Percentiles rank a stretch among this genome's conserved stretches.
Conservation (phyloP, 768 basidiomycete species). For the Multifurca ochricompacta region DNA sequence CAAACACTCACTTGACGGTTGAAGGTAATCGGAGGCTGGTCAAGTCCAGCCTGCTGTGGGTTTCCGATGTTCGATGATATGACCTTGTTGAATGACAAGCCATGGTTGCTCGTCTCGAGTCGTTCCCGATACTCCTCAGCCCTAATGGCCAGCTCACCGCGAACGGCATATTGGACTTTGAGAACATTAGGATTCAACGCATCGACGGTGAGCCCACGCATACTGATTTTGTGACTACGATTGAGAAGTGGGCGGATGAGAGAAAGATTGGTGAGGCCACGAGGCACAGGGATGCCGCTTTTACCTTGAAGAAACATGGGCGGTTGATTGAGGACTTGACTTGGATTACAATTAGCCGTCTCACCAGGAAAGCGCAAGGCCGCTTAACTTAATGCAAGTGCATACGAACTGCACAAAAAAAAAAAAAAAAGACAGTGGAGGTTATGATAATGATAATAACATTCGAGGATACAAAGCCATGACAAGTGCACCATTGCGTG, state of each 20-base stretch:
- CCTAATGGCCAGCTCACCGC: constrained; percentile 93
- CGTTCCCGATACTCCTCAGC: constrained; percentile 74
- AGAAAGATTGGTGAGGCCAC: background rate
- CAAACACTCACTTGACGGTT: constrained; percentile 67
- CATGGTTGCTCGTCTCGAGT: constrained; percentile 47
- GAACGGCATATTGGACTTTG: constrained; percentile 93
- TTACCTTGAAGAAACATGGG: constrained; percentile 1
- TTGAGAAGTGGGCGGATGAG: background rate
- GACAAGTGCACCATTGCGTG: constrained; percentile 65
- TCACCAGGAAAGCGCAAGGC: too few relatives aligned
- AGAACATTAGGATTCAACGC: constrained; percentile 78
- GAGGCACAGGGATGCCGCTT: background rate
- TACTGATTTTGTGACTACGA: constrained; percentile 5
- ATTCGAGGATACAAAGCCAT: constrained; percentile 45
- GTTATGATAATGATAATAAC: background rate
- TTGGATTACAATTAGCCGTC: too few relatives aligned
- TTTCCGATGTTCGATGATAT: constrained; percentile 98
- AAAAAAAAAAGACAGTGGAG: background rate
- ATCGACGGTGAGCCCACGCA: constrained; percentile 48
- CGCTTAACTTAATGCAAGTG: too few relatives aligned
- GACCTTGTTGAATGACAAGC: constrained; percentile 78
- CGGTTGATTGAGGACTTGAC: background rate
- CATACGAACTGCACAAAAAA: background rate
- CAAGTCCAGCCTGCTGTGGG: constrained; percentile 90
- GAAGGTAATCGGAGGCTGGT: constrained; percentile 91